Evolutionary conservation across 352 stramenopile species (phyloP).

Genomic region (Thraustochytrium striatum): DNA sequence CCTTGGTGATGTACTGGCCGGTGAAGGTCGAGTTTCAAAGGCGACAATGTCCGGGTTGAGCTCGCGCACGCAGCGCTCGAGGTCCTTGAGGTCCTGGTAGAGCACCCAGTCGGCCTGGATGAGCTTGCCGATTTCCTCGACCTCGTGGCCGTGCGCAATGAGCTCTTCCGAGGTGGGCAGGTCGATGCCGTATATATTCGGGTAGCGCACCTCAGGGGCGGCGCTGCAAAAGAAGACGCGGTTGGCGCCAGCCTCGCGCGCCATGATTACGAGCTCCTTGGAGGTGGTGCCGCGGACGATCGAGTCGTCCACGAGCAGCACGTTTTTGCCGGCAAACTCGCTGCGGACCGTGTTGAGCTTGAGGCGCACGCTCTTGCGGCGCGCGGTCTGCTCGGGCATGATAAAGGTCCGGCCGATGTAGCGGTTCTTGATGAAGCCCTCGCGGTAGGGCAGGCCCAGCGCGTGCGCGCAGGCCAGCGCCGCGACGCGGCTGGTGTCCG

Average conservation of each 20-base stretch:
- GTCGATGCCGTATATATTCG: constrained; percentile 99
- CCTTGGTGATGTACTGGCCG: constrained; percentile 37
- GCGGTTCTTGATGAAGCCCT: constrained; percentile 98
- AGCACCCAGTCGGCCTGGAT: constrained; percentile 93
- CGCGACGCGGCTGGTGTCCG: constrained; percentile 92
- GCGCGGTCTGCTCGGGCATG: constrained; percentile 92
- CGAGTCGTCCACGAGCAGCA: constrained; percentile 98
- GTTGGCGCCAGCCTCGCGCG: constrained; percentile 91
- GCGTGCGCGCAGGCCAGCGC: constrained; percentile 77
- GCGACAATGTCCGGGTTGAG: constrained; percentile 21
- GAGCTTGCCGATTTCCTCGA: constrained; percentile 85
- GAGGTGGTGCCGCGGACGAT: constrained; percentile 97
- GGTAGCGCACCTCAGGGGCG: constrained; percentile 92
- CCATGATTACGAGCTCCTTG: constrained; percentile 96
- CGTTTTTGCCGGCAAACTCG: constrained; percentile 86
- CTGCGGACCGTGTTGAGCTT: constrained; percentile 95
- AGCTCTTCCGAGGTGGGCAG: constrained; percentile 96
- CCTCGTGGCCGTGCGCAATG: constrained; percentile 89
- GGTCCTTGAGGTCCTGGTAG: constrained; percentile 81
- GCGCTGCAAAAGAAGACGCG: constrained; percentile 94
- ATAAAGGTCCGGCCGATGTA: constrained; percentile 96
- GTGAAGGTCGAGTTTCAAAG: constrained; percentile 42
- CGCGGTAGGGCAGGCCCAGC: constrained; percentile 83
- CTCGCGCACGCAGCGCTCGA: constrained; percentile 67
- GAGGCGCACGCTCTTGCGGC: constrained; percentile 94